A percentile compares a stretch with the other conserved stretches of the same genome.
Conservation (phyloP, 208 protist species). For the Crithidia bombi region DNA sequence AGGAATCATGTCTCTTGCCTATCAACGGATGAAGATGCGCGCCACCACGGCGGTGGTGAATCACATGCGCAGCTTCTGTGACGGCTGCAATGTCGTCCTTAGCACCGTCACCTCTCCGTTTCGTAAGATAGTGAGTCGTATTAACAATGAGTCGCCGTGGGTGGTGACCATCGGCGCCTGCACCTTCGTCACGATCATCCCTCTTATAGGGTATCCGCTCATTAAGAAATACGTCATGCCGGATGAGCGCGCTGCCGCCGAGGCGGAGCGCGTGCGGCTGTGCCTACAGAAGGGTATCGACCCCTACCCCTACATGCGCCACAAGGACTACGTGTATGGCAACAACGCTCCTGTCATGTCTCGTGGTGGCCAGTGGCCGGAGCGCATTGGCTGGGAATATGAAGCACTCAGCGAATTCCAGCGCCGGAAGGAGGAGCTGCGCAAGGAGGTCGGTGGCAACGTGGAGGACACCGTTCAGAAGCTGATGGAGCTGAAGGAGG, state of each 20-base stretch:
- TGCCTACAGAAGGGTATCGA: conserved; percentile 93
- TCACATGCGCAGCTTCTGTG: conserved; percentile 63
- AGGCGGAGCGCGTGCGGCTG: conserved; percentile 86
- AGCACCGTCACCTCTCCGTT: conserved; percentile 48
- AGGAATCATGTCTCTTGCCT: conserved; percentile 65
- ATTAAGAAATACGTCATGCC: conserved; percentile 65
- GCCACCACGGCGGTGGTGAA: conserved; percentile 61
- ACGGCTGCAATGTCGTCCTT: conserved; percentile 67
- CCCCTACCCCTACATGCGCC: conserved; percentile 86
- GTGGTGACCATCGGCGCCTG: conserved; percentile 56
- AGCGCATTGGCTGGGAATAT: conserved; percentile 62
- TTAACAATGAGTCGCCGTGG: conserved; percentile 81
- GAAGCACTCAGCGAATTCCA: conserved; percentile 58
- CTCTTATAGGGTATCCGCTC: conserved; percentile 66
- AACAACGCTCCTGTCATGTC: conserved; percentile 49
- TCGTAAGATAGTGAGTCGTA: conserved; percentile 37
- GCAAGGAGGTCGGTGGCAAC: conserved; percentile 66
- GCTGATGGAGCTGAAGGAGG: conserved; percentile 56
- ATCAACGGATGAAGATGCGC: conserved; percentile 78
- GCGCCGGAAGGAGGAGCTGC: conserved; percentile 74
- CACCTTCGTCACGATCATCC: conserved; percentile 52
- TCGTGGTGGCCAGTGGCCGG: conserved; percentile 50
- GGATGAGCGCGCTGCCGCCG: conserved; percentile 49
- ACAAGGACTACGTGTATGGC: conserved; percentile 86
- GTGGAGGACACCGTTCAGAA: conserved; percentile 71